These are phyloP conservation scores for Xerocomellus dryophilus DNA, from an alignment of 768 basidiomycete genomes.

Conservation along the genomic window DNA sequence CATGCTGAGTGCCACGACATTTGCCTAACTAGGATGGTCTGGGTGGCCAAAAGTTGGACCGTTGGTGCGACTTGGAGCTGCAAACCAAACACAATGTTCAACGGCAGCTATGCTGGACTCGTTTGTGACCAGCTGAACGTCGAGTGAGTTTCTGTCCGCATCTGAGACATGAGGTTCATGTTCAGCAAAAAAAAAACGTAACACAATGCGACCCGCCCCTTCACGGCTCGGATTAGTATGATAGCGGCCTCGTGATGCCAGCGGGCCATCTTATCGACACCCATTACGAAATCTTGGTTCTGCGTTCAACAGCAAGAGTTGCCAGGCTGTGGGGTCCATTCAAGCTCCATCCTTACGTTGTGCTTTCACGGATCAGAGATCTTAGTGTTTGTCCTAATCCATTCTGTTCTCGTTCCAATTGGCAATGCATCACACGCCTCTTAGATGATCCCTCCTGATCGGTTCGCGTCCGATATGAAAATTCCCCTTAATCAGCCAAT, in stretches of 20 bases:
- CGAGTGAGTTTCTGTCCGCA: neutral
- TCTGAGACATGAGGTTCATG: neutral
- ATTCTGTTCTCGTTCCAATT: neutral
- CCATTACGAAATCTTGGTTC: constrained; percentile 13
- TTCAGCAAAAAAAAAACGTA: neutral
- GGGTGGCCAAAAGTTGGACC: too few species aligned
- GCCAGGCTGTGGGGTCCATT: neutral
- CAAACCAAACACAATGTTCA: neutral
- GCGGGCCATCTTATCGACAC: neutral
- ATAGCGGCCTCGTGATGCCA: constrained; percentile 9
- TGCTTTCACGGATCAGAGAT: neutral
- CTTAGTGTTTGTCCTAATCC: neutral
- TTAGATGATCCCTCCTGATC: constrained; percentile 16
- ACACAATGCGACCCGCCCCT: constrained; percentile 1
- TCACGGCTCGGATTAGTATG: neutral
- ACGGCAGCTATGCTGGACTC: neutral
- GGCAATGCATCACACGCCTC: neutral
- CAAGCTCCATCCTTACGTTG: constrained; percentile 6
- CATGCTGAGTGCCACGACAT: neutral
- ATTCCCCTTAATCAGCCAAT: constrained; percentile 9
- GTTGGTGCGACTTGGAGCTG: neutral
- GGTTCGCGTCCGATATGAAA: constrained; percentile 13
- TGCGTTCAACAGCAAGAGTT: neutral
- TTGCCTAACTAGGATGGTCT: too few species aligned
- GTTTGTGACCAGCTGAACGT: neutral